Evolutionary conservation across 441 rosid genomes (phyloP).

Genomic region (Lepidium campestre): DNA sequence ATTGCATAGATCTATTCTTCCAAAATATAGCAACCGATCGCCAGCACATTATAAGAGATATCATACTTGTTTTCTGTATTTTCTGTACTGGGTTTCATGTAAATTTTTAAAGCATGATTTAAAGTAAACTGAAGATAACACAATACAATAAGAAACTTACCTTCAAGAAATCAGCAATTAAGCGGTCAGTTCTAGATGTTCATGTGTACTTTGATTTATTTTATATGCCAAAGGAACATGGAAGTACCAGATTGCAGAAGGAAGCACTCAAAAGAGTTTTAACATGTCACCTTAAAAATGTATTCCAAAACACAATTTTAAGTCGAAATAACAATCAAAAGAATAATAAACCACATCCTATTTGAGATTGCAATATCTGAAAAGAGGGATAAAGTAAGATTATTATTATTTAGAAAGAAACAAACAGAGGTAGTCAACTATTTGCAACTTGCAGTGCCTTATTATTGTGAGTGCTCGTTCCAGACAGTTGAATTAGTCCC

Average conservation of each 20-base stretch:
- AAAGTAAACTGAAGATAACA: neutral
- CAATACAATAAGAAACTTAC: slow-evolving; percentile 28
- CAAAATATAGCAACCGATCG: no score
- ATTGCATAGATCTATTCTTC: no score
- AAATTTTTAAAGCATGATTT: slow-evolving; percentile 7
- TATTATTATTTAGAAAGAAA: neutral
- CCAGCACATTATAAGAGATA: no score
- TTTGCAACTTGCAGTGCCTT: slow-evolving; percentile 84
- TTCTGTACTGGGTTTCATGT: no score
- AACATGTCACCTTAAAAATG: slow-evolving; percentile 66
- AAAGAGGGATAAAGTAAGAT: neutral
- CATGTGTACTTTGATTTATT: slow-evolving; percentile 89
- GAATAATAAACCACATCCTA: neutral
- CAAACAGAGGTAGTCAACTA: slow-evolving; percentile 30
- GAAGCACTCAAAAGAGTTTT: slow-evolving; percentile 82
- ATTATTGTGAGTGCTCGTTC: slow-evolving; percentile 75
- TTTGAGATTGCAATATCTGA: neutral
- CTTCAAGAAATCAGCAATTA: slow-evolving; percentile 89
- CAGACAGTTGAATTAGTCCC: slow-evolving; percentile 78
- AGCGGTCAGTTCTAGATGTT: slow-evolving; percentile 79
- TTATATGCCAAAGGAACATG: slow-evolving; percentile 90
- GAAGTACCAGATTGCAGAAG: slow-evolving; percentile 98
- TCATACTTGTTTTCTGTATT: no score
- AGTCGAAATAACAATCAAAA: neutral
- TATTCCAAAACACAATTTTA: neutral